Evolutionary conservation across 2,329 filamentous ascomycete species (phyloP).

Genomic region (Xylaria sp.): DNA sequence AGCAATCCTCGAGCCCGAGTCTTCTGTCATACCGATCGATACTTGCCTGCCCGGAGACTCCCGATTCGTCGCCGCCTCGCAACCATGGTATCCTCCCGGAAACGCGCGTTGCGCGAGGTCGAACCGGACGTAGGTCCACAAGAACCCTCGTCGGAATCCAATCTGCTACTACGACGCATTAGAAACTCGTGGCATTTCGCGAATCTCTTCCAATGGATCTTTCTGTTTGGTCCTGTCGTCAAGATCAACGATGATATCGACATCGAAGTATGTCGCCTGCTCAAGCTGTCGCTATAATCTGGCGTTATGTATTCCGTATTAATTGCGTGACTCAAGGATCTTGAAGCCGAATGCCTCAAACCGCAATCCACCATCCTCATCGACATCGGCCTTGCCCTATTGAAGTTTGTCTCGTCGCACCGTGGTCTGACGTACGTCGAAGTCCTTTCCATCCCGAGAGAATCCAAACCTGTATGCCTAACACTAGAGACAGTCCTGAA

Average conservation of each 20-base stretch:
- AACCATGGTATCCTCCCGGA: constrained; percentile 43
- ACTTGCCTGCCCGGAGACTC: background rate
- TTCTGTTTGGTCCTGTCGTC: constrained; percentile 79
- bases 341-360: constrained; percentile 84
- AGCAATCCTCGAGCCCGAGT: background rate
- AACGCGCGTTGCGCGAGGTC: constrained; percentile 43
- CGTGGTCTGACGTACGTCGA: constrained; percentile 76
- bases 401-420: constrained; percentile 93
- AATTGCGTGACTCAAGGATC: constrained; percentile 51
- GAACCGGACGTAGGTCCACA: constrained; percentile 28
- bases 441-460: constrained; percentile 1
- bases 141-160: constrained; percentile 27
- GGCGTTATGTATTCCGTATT: background rate
- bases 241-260: constrained; percentile 87
- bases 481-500: constrained; percentile 54
- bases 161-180: constrained; percentile 61
- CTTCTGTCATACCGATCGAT: background rate
- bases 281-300: background rate
- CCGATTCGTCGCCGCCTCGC: constrained; percentile 2
- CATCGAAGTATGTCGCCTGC: constrained; percentile 64
- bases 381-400: constrained; percentile 76
- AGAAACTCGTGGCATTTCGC: constrained; percentile 96
- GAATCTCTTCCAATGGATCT: constrained; percentile 88
- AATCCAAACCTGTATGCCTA: constrained; percentile 21
- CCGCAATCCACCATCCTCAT: constrained; percentile 68